Evolutionary conservation across 257 asterid species (phyloP).

Genomic region (Petunia secreta): DNA sequence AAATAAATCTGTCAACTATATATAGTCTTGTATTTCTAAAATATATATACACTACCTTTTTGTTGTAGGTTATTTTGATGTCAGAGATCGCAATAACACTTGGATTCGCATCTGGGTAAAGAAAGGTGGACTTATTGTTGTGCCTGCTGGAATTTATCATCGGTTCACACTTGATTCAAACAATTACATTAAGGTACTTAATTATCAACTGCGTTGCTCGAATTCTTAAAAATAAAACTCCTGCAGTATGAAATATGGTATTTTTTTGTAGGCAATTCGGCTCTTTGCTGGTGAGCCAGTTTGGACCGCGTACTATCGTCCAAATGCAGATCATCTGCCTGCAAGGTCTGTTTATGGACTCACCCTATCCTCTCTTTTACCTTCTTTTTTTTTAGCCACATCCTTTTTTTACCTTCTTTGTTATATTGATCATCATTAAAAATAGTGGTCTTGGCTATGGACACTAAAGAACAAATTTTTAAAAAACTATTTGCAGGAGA

Average conservation of each 20-base stretch:
- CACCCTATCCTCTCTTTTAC: too few relatives aligned
- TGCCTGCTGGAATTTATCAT: constrained; percentile 94
- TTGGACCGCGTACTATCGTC: constrained; percentile 91
- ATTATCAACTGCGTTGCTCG: too few relatives aligned
- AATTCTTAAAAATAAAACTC: too few relatives aligned
- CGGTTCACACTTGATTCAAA: constrained; percentile 81
- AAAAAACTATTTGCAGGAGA: constrained; percentile 48
- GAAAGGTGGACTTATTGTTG: constrained; percentile 85
- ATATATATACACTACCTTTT: background rate
- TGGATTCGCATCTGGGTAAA: constrained; percentile 94
- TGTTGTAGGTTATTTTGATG: constrained; percentile 81
- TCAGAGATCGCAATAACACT: constrained; percentile 61
- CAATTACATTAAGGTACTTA: constrained; percentile 70
- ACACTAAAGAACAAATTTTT: background rate
- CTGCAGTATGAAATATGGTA: background rate
- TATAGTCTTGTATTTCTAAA: background rate
- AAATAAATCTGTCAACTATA: background rate
- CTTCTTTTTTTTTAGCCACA: background rate
- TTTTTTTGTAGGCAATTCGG: constrained; percentile 66
- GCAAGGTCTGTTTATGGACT: constrained; percentile 54
- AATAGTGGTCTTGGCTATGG: background rate
- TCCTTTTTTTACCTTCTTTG: background rate
- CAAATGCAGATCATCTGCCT: constrained; percentile 71
- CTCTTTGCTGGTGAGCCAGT: constrained; percentile 85
- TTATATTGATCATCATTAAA: background rate